Evolutionary conservation across 371 early-diverging fungal genomes (phyloP), one percentile per base, ranked within the genome.

Genomic region (Lichtheimia ornata): DNA sequence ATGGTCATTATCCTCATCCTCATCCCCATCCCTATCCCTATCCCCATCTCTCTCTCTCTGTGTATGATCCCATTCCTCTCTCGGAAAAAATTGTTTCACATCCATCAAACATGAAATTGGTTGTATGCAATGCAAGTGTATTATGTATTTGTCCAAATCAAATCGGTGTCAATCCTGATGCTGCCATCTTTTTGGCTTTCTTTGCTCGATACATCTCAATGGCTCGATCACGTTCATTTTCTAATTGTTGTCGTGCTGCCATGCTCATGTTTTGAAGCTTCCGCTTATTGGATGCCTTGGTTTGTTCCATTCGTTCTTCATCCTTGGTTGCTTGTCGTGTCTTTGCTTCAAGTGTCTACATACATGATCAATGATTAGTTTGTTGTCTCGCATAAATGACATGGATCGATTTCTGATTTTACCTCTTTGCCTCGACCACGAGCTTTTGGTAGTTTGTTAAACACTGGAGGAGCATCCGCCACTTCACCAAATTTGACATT

Each of bases 401-500:
- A 35, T 20, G 22, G 47, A 18, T 47, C 47, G 17, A 15, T 50
- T 50, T 55, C 24, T 18, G 6, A 22, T 43, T 20, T 52, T 71
- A 73, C 76, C 67, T 74, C 60, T 59, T 77, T 76, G 47, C 62
- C 70, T 40, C 61, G 65, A 17, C 77, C 79, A 24, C 78, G 74
- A 28, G 77, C 81, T 47, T 83, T 84, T n/a, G 81, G 83, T 24
- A 81, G 51, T 49, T 70, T 72, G 13, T 65, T 81, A 17, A 84
- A 63, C 2, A 63, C 66, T 28, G 85, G 85, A 50, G 85, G 85
- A 25, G 83, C 83, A 66, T 83, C 72, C 5, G 71, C 85, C 4
- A 84, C 82, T 62, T 84, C 85, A 41, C 85, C 85, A 70, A 84
- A 84, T 56, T 76, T 75, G 17, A 84, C 79, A 18, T 76, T 65